Conservation (phyloP, 331 rosid species). For the Dryas integrifolia region DNA sequence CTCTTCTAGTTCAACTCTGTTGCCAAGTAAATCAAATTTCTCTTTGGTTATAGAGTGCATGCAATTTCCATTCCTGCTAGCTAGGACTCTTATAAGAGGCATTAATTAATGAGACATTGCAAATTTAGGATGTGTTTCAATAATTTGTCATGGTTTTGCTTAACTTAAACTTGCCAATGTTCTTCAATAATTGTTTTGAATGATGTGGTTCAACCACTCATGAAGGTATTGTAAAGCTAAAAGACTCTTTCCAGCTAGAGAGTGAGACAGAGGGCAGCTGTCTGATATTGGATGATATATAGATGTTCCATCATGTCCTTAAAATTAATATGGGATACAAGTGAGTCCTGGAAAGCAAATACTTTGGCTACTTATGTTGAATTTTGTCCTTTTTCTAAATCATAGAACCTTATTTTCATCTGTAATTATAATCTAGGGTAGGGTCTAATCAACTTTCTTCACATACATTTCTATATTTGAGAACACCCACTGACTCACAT, state of each 20-base stretch:
- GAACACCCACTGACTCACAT: not conserved
- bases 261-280: too few relatives aligned
- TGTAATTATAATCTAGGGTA: not conserved
- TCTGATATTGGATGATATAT: too few relatives aligned
- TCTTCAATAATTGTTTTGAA: constrained; percentile 1
- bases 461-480: not conserved
- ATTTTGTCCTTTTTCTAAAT: constrained; percentile 2
- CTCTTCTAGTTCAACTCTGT: constrained; percentile 12
- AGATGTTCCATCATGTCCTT: too few relatives aligned
- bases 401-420: not conserved
- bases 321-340: not conserved
- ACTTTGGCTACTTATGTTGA: not conserved
- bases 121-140: not conserved
- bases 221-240: not conserved
- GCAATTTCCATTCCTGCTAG: constrained; percentile 8
- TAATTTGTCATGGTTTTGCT: not conserved
- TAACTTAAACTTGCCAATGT: not conserved
- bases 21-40: constrained; percentile 9
- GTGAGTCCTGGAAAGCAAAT: not conserved
- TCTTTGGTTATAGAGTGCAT: not conserved
- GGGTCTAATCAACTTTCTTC: not conserved
- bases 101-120: constrained; percentile 9
- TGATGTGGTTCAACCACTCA: constrained; percentile 7
- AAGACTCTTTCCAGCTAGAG: too few relatives aligned
- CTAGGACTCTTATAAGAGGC: not conserved